A percentile compares a stretch with the other conserved stretches of the same genome.
Conservation (phyloP, 179 eudicot species). For the Amaranthus tricolor region DNA sequence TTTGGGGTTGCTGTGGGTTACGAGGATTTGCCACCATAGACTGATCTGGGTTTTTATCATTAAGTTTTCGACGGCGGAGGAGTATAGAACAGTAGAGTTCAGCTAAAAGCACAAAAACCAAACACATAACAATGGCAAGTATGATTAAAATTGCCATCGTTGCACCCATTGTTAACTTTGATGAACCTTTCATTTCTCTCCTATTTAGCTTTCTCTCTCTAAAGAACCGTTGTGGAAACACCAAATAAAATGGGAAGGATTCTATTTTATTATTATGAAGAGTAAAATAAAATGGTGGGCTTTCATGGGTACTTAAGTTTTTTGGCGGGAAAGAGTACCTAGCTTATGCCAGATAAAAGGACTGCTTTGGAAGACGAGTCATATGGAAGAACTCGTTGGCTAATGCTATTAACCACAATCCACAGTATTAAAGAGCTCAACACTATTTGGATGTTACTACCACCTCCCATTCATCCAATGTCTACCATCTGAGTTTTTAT, state of each 20-base stretch:
- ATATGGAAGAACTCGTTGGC: constrained; percentile 28
- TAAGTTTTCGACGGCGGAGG: constrained; percentile 42
- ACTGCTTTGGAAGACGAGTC: constrained; percentile 36
- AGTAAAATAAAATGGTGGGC: constrained; percentile 10
- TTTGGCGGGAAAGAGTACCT: constrained; percentile 53
- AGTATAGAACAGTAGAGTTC: constrained; percentile 77
- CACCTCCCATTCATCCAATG: too few species aligned
- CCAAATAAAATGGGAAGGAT: constrained; percentile 5
- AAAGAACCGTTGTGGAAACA: constrained; percentile 21
- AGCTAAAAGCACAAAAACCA: constrained; percentile 64
- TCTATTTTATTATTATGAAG: not conserved
- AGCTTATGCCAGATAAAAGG: constrained; percentile 32
- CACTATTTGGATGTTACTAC: too few species aligned
- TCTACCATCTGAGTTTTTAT: too few species aligned
- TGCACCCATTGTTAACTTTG: constrained; percentile 71
- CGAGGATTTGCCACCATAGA: constrained; percentile 17
- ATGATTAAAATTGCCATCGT: constrained; percentile 51
- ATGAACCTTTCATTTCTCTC: constrained; percentile 52
- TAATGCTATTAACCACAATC: constrained; percentile 10
- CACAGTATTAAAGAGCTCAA: not conserved
- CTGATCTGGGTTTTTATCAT: constrained; percentile 14
- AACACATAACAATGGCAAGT: constrained; percentile 51
- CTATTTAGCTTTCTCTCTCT: constrained; percentile 7
- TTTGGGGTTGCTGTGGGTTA: constrained; percentile 14
- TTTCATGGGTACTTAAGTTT: constrained; percentile 31